Percentiles rank a stretch among this genome's conserved stretches.
phyloP scores from a whole-genome alignment of 2,329 filamentous ascomycete species.

The Clarireedia monteithiana region DNA sequence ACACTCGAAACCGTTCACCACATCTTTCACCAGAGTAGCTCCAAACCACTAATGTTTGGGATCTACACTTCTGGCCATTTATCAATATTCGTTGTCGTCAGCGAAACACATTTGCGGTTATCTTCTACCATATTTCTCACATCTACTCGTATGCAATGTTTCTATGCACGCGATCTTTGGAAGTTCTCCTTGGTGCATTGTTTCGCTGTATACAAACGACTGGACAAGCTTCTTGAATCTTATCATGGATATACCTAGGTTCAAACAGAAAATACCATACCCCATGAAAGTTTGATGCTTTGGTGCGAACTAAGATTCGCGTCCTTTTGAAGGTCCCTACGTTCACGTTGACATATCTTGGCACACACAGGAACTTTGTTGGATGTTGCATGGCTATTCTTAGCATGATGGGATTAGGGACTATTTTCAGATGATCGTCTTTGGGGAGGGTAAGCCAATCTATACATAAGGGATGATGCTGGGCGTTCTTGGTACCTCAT shows the following conservation, averaged over 20 bases:
- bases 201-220: not conserved
- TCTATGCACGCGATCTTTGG: not conserved
- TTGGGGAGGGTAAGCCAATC: not conserved
- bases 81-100: not conserved
- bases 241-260: not conserved
- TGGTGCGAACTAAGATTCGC: not conserved
- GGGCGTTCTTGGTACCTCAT: not conserved
- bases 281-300: not conserved
- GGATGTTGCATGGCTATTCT: not conserved
- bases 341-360: not conserved
- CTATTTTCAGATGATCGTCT: not conserved
- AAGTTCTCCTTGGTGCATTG: not conserved
- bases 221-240: not conserved
- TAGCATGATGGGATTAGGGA: not conserved
- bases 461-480: conserved; percentile 3
- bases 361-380: not conserved
- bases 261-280: not conserved
- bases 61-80: no score
- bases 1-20: not conserved
- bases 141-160: not conserved
- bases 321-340: not conserved
- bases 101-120: conserved; percentile 1
- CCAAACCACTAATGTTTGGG: no score
- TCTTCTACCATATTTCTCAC: not conserved
- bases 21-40: no score